Conservation (phyloP, 345 rosid genomes). For the Eucalyptus tenuipes region DNA sequence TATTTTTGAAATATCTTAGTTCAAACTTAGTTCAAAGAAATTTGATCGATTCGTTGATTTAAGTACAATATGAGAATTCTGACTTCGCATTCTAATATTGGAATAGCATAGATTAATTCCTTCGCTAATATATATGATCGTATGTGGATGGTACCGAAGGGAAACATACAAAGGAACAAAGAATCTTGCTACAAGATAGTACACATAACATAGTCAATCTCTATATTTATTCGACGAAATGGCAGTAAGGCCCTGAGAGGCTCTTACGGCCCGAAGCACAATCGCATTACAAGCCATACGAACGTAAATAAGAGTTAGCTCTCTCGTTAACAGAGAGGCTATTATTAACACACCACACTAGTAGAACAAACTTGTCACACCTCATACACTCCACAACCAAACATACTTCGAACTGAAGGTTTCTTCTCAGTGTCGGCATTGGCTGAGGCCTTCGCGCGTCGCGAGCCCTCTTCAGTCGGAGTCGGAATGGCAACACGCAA, state of each 20-base stretch:
- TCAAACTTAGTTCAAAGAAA: background rate
- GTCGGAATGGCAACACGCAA: no score
- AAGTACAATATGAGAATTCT: no score
- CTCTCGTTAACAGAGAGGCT: background rate
- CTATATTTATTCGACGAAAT: background rate
- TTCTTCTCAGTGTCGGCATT: background rate
- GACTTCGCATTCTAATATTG: fast-evolving
- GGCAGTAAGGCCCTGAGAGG: background rate
- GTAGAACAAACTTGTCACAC: background rate
- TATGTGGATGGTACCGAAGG: background rate
- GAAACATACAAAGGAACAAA: background rate
- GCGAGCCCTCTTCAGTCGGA: no score
- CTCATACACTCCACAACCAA: background rate
- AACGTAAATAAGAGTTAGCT: background rate
- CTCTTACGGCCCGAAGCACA: background rate
- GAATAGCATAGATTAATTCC: background rate
- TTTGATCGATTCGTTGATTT: fast-evolving
- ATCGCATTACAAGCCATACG: background rate
- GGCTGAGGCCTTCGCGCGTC: background rate
- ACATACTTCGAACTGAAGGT: background rate
- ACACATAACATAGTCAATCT: background rate
- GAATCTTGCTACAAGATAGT: background rate
- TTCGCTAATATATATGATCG: background rate
- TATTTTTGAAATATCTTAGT: no score
- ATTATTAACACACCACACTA: background rate